Evolutionary conservation across 352 stramenopile species (phyloP).

Genomic region (Phytophthora citrophthora): DNA sequence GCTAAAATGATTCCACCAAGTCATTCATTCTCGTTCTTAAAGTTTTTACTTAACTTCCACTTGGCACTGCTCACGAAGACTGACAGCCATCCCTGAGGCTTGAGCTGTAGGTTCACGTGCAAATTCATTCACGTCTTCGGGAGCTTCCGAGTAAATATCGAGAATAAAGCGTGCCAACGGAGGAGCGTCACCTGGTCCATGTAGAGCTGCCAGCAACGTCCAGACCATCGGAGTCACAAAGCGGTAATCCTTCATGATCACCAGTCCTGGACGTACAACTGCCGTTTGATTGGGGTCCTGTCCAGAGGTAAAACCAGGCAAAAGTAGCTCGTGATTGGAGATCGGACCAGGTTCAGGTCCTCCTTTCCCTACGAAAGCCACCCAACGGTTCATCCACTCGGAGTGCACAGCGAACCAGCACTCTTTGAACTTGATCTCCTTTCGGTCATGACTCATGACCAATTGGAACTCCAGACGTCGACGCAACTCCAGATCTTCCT

Average conservation of each 20-base stretch:
- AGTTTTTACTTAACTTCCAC: constrained; percentile 20
- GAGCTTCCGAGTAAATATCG: constrained; percentile 39
- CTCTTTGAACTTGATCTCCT: constrained; percentile 49
- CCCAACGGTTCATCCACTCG: constrained; percentile 75
- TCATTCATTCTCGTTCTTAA: too few species aligned
- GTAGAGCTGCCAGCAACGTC: constrained; percentile 66
- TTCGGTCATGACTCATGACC: constrained; percentile 60
- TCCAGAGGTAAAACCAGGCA: constrained; percentile 22
- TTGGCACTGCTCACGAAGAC: constrained; percentile 51
- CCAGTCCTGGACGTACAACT: constrained; percentile 45
- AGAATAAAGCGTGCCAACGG: constrained; percentile 43
- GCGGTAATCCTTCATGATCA: constrained; percentile 64
- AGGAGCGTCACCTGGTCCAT: constrained; percentile 55
- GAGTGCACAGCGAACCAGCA: constrained; percentile 74
- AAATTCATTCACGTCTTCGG: constrained; percentile 36
- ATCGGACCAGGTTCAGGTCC: constrained; percentile 62
- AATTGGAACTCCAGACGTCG: constrained; percentile 66
- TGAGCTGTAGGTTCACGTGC: constrained; percentile 40
- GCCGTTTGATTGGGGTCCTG: constrained; percentile 47
- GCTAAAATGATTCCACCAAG: too few species aligned
- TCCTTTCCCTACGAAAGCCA: constrained; percentile 50
- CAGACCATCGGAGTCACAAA: constrained; percentile 82
- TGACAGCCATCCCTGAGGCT: constrained; percentile 35
- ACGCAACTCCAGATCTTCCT: constrained; percentile 57
- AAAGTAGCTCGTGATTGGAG: constrained; percentile 59